Evolutionary conservation across 441 rosid species (phyloP).

Genomic region (Pelargonium australe): DNA sequence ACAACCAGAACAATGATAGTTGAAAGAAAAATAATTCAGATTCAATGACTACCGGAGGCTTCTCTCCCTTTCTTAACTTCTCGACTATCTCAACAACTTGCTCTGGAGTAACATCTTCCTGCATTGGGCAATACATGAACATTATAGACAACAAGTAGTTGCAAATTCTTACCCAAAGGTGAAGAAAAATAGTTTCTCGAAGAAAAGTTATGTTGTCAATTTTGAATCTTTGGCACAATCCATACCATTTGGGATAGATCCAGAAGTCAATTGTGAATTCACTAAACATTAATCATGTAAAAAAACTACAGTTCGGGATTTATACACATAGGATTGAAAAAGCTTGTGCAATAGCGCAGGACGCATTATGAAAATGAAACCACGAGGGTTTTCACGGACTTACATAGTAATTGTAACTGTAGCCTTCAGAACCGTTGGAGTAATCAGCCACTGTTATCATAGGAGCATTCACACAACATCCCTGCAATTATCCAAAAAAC

Average conservation of each 20-base stretch:
- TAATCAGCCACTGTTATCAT: slow-evolving; percentile 99
- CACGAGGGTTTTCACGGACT: slow-evolving; percentile 24
- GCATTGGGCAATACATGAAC: slow-evolving; percentile 18
- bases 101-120: slow-evolving; percentile 95
- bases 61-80: slow-evolving; percentile 79
- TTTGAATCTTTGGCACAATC: too few species aligned
- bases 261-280: too few species aligned
- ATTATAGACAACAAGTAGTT: too few species aligned
- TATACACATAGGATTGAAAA: too few species aligned
- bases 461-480: slow-evolving; percentile 97
- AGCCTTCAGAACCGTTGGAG: slow-evolving; percentile 93
- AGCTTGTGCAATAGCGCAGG: neutral
- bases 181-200: too few species aligned
- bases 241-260: too few species aligned
- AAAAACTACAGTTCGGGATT: too few species aligned
- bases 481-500: slow-evolving; percentile 46
- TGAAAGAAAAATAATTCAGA: neutral
- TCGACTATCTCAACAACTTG: slow-evolving; percentile 90
- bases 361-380: neutral
- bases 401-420: slow-evolving; percentile 85
- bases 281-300: too few species aligned
- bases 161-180: too few species aligned
- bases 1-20: neutral
- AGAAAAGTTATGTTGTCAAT: too few species aligned
- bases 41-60: slow-evolving; percentile 57